Base-by-base conservation (phyloP, 371 early-diverging fungal species). In the Zychaea mexicana region DNA sequence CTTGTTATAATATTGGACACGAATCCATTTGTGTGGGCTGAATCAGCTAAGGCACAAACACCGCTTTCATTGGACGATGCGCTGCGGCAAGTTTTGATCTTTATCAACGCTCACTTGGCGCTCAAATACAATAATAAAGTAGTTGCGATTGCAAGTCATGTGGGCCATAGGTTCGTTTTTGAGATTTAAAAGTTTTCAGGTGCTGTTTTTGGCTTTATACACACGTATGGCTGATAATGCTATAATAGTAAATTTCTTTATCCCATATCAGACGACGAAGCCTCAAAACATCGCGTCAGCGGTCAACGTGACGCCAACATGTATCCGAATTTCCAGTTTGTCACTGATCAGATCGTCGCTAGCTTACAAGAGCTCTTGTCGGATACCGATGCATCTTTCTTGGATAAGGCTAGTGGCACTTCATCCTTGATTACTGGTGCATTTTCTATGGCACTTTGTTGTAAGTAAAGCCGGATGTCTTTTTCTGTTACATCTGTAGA, bases 61-160 rank as follows among this genome's bases (percentile, higher is more conserved):
- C 85, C 88, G 31, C 77, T 90, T 8, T 72, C 87, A 0, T 76
- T 94, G 8, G 85, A 81, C 69, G 73, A 84, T 57, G 92, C 91
- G 0, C 69, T 95, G 19, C 87, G 88, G 53, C 95, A 95, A 61
- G 74, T 92, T 17, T 67, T 94, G 8, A 80, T 94, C 9, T 95
- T 93, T 65, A 85, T 95, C 60, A 94, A 96, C 70, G 94, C 96
- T 2, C 94, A 94, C 72, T 78, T 96, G 54, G 92, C 95, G 9
- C 80, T 94, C 12, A 90, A 90, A 53, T 88, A 92, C 49, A 91
- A 94, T 61, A 95, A 94, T 73, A 80, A 83, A 62, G 79, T 96
- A 21, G 92, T 88, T 0, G 89, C 92, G 1, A 87, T 96, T 13
- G 94, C 92, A 2, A 81, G 88, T 68, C 89, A 89, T 70, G 71